Conservation (phyloP, 1,284 basidiomycete genomes). For the Agaricales sp. region DNA sequence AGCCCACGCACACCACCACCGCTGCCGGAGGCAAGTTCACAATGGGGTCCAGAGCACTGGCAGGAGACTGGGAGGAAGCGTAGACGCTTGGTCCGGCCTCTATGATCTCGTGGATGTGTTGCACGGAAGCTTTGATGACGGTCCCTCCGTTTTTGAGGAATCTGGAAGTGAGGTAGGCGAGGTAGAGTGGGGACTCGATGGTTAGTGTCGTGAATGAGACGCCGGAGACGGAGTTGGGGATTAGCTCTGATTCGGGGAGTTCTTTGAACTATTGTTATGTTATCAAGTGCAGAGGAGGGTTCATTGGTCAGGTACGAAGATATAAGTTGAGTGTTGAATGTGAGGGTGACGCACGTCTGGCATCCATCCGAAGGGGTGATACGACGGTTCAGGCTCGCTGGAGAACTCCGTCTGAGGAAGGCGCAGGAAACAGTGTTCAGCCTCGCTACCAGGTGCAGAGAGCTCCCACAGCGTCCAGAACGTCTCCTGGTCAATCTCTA, state of each 20-base stretch:
- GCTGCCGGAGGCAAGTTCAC: conserved; percentile 2
- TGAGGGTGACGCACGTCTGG: conserved; percentile 1
- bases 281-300: too few relatives aligned
- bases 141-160: conserved; percentile 11
- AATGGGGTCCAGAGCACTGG: conserved; percentile 6
- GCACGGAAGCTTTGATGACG: neutral
- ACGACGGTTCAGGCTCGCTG: neutral
- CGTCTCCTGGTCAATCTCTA: neutral
- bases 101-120: neutral
- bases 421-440: neutral
- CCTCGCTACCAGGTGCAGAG: neutral
- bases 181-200: conserved; percentile 14
- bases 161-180: conserved; percentile 10
- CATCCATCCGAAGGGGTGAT: neutral
- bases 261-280: neutral
- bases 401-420: neutral
- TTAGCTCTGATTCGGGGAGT: neutral
- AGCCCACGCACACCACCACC: conserved; percentile 13
- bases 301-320: too few relatives aligned
- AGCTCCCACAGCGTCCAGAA: neutral
- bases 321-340: too few relatives aligned
- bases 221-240: conserved; percentile 5
- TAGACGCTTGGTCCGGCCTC: neutral
- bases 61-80: neutral
- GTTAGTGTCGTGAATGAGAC: conserved; percentile 15